Conservation (phyloP, 306 rosid species). For the Cucurbita argyrosperma region DNA sequence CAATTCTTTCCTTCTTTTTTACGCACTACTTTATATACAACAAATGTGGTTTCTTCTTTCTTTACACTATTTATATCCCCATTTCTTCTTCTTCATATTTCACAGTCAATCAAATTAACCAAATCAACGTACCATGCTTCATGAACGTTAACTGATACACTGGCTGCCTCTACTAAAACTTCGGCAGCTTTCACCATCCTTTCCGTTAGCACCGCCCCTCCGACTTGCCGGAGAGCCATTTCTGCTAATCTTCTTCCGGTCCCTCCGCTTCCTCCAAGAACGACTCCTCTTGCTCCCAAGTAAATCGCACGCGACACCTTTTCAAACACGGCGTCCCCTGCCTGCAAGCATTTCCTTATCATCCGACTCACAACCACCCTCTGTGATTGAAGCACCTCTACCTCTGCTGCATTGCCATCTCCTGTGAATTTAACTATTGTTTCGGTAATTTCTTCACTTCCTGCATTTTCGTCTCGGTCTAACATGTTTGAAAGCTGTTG, state of each 20-base stretch:
- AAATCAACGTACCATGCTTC: slow-evolving; percentile 65
- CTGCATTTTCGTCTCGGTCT: slow-evolving; percentile 45
- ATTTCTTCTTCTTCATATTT: not conserved
- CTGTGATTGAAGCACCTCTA: slow-evolving; percentile 26
- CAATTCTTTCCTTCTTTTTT: not conserved
- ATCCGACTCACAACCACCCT: slow-evolving; percentile 51
- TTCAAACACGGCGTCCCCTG: slow-evolving; percentile 78
- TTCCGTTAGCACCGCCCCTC: slow-evolving; percentile 39
- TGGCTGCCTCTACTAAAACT: slow-evolving; percentile 68
- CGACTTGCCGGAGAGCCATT: slow-evolving; percentile 59
- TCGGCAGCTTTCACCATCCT: slow-evolving; percentile 53
- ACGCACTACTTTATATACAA: not conserved
- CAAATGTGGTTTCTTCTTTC: not conserved
- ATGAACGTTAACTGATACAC: slow-evolving; percentile 58
- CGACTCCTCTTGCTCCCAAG: slow-evolving; percentile 48
- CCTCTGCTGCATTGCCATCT: slow-evolving; percentile 10
- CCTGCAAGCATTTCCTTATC: slow-evolving; percentile 69
- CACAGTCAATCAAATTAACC: slow-evolving; percentile 12
- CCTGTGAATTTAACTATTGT: slow-evolving; percentile 29
- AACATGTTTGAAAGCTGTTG: slow-evolving; percentile 33
- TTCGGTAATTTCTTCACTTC: slow-evolving; percentile 52
- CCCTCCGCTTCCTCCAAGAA: slow-evolving; percentile 62
- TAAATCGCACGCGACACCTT: slow-evolving; percentile 56
- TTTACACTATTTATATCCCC: not conserved
- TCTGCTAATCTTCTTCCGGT: slow-evolving; percentile 56